Evolutionary conservation across 2,329 filamentous ascomycete genomes (phyloP).

Genomic region (Penicillium sp.): DNA sequence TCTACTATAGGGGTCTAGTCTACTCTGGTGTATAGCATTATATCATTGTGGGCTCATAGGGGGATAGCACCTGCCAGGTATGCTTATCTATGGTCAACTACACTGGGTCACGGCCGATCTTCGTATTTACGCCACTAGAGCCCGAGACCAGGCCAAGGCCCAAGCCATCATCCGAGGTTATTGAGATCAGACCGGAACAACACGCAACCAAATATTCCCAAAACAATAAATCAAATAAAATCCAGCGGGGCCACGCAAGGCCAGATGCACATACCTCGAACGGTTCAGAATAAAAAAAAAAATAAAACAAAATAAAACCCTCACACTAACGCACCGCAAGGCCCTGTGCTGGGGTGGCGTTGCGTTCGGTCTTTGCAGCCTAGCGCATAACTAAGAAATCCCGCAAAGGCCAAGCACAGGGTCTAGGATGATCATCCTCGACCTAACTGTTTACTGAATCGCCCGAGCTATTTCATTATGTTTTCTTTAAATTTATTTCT

Average conservation of each 20-base stretch:
- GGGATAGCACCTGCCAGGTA: neutral
- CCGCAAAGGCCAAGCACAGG: conserved; percentile 3
- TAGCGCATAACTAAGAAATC: conserved; percentile 5
- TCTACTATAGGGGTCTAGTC: neutral
- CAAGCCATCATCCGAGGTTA: neutral
- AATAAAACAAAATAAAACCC: neutral
- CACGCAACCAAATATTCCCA: neutral
- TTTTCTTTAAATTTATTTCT: too few relatives aligned
- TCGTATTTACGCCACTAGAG: conserved; percentile 11
- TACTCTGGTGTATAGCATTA: neutral
- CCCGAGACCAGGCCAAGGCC: neutral
- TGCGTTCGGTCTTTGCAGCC: neutral
- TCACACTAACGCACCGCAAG: neutral
- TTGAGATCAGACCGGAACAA: neutral
- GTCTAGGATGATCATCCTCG: conserved; percentile 9
- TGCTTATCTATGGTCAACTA: neutral
- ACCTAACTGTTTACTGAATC: conserved; percentile 3
- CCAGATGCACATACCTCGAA: neutral
- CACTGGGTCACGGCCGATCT: conserved; percentile 5
- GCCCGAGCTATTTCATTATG: neutral
- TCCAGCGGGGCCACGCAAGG: neutral
- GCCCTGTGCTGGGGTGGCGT: neutral
- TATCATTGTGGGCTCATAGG: neutral
- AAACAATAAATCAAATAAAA: neutral
- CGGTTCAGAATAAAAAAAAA: neutral